Conservation (phyloP, 306 rosid species). For the Quercus gilva region DNA sequence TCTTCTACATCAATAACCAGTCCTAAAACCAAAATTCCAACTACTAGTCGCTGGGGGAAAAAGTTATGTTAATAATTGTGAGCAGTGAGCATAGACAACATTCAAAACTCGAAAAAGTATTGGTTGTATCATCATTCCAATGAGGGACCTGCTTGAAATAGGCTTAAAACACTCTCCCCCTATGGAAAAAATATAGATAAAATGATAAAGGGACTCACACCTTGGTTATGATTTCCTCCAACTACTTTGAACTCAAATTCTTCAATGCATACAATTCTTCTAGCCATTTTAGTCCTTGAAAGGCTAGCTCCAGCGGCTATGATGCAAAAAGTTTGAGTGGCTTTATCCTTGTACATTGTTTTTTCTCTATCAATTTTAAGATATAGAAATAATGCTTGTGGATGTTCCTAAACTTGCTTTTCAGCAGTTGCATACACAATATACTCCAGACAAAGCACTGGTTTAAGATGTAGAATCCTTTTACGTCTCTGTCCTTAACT, state of each 20-base stretch:
- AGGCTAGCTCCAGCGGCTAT: constrained; percentile 72
- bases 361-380: neutral
- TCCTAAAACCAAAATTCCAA: constrained; percentile 76
- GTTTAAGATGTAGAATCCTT: neutral
- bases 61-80: constrained; percentile 16
- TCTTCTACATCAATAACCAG: constrained; percentile 54
- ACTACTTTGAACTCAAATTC: constrained; percentile 55
- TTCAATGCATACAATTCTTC: constrained; percentile 53
- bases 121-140: constrained; percentile 15
- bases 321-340: constrained; percentile 22
- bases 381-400: neutral
- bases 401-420: neutral
- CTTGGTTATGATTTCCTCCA: constrained; percentile 40
- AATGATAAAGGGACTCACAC: constrained; percentile 45
- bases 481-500: neutral
- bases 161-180: no score
- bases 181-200: neutral
- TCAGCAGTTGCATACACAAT: neutral
- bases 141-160: neutral
- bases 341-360: neutral
- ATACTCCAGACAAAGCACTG: neutral
- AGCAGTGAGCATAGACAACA: constrained; percentile 12
- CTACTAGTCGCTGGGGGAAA: constrained; percentile 64
- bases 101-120: neutral
- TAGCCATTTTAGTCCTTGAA: constrained; percentile 62